Conservation (phyloP, 768 basidiomycete species). For the Krasilnikovozyma curviuscula region DNA sequence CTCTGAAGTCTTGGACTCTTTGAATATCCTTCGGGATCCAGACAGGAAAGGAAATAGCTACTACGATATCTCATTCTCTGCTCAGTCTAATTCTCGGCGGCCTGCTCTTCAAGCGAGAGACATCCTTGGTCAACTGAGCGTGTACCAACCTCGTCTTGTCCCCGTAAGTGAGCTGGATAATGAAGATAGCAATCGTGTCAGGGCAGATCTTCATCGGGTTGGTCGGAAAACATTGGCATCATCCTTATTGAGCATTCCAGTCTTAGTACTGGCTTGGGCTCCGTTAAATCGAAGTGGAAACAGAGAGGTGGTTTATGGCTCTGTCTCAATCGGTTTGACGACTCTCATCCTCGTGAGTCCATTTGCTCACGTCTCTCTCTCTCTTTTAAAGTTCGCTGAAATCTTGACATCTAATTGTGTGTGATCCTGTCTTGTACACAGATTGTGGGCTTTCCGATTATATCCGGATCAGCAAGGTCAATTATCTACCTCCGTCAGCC, state of each 20-base stretch:
- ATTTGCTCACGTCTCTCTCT: no score
- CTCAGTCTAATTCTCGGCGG: no score
- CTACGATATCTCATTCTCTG: no score
- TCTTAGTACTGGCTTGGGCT: conserved; percentile 32
- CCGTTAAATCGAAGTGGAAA: no score
- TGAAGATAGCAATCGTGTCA: conserved; percentile 19
- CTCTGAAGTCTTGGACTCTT: background rate
- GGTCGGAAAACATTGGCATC: conserved; percentile 24
- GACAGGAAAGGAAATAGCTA: no score
- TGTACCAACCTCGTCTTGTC: background rate
- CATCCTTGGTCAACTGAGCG: background rate
- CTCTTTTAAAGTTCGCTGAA: no score
- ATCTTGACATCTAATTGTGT: no score
- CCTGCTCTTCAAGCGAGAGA: background rate
- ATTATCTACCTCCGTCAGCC: conserved; percentile 27
- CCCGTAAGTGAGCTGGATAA: background rate
- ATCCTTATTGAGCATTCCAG: conserved; percentile 28
- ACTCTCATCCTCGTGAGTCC: no score
- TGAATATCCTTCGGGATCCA: background rate
- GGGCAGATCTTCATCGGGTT: conserved; percentile 24
- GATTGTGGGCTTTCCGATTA: conserved; percentile 27
- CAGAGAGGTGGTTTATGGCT: conserved; percentile 29
- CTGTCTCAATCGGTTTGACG: conserved; percentile 28
- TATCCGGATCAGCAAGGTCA: conserved; percentile 26
- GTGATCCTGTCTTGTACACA: conserved; percentile 19